These are phyloP conservation scores for Tulasnella sp. DNA, from an alignment of 768 basidiomycete genomes.

Conservation along the genomic window DNA sequence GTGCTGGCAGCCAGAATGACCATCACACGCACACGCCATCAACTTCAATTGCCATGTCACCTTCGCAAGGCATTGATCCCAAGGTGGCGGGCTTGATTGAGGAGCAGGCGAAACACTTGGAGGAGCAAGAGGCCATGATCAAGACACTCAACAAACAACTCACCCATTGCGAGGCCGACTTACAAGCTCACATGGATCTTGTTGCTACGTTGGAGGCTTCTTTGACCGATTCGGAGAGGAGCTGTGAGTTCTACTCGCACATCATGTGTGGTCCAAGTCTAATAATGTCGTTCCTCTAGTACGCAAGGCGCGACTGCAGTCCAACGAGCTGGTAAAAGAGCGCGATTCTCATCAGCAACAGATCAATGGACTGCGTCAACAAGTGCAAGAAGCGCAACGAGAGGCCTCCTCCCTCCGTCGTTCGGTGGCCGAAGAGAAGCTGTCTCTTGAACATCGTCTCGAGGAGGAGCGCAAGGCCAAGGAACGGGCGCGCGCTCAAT, in stretches of 20 bases:
- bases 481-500: slow-evolving; percentile 77
- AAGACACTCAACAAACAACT: slow-evolving; percentile 89
- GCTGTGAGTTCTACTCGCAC: slow-evolving; percentile 43
- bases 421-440: slow-evolving; percentile 82
- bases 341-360: slow-evolving; percentile 63
- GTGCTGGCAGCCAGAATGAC: slow-evolving; percentile 3
- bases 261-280: background rate
- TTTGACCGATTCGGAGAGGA: slow-evolving; percentile 86
- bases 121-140: slow-evolving; percentile 84
- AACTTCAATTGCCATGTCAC: slow-evolving; percentile 28
- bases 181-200: slow-evolving; percentile 86
- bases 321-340: slow-evolving; percentile 79
- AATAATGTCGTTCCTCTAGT: slow-evolving; percentile 36
- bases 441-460: slow-evolving; percentile 67
- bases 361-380: slow-evolving; percentile 54
- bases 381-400: slow-evolving; percentile 66
- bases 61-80: slow-evolving; percentile 36
- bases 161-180: slow-evolving; percentile 83
- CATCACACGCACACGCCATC: slow-evolving; percentile 37
- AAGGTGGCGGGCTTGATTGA: slow-evolving; percentile 53
- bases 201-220: slow-evolving; percentile 76
- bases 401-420: slow-evolving; percentile 68
- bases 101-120: slow-evolving; percentile 62
- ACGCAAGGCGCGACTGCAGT: slow-evolving; percentile 89
- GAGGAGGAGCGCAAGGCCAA: slow-evolving; percentile 84